A percentile compares a stretch with the other conserved stretches of the same genome.
These are phyloP conservation scores for Pythium utonaiense DNA, from an alignment of 352 stramenopile genomes.

Conservation along the genomic window DNA sequence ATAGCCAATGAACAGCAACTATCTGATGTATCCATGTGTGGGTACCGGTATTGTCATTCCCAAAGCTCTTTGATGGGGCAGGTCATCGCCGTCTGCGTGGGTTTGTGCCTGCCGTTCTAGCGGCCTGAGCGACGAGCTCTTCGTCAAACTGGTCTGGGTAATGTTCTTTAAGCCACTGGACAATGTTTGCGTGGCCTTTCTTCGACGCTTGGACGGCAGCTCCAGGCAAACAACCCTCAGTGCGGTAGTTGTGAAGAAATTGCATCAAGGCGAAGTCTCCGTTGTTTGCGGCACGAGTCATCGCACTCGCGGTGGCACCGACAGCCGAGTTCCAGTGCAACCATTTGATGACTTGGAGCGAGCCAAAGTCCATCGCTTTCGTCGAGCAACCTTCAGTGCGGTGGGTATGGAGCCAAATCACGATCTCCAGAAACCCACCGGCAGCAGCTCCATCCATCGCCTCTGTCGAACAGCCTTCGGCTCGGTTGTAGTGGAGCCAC, in stretches of 20 bases:
- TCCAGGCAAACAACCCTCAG: conserved; percentile 9
- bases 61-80: not conserved
- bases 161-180: conserved; percentile 14
- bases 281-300: conserved; percentile 12
- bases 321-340: conserved; percentile 16
- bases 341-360: conserved; percentile 18
- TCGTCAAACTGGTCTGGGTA: conserved; percentile 13
- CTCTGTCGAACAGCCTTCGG: conserved; percentile 11
- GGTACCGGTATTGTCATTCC: too few species aligned
- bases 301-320: conserved; percentile 12
- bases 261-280: conserved; percentile 9
- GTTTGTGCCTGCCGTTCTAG: conserved; percentile 10
- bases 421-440: conserved; percentile 12
- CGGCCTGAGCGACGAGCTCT: conserved; percentile 1
- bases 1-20: not conserved
- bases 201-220: conserved; percentile 12
- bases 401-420: conserved; percentile 18
- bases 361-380: conserved; percentile 11
- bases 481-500: conserved; percentile 17
- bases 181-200: conserved; percentile 19
- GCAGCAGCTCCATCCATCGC: conserved; percentile 23
- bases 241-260: conserved; percentile 18
- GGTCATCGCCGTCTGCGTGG: not conserved
- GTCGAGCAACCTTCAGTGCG: conserved; percentile 14
- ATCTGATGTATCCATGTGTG: not conserved